A percentile compares a stretch with the other conserved stretches of the same genome.
These are phyloP conservation scores for Neoboletus brunneissimus DNA, from an alignment of 768 basidiomycete species.

Conservation along the genomic window DNA sequence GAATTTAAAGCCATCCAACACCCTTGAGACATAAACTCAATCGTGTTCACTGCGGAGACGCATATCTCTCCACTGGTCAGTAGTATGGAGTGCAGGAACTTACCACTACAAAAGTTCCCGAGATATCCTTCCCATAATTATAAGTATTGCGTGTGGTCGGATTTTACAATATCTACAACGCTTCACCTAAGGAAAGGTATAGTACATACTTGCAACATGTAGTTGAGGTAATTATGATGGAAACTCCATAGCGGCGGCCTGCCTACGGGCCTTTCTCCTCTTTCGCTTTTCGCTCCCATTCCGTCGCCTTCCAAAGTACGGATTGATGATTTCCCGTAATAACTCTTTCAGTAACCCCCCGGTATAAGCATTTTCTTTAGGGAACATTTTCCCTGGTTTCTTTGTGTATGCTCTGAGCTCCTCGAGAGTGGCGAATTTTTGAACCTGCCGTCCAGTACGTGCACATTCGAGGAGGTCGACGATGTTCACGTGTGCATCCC, in stretches of 20 bases:
- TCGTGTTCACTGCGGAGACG: too few species aligned
- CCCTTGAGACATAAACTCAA: too few species aligned
- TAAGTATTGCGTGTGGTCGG: background rate
- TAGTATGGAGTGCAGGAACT: background rate
- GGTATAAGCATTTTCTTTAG: conserved; percentile 22
- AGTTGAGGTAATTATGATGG: background rate
- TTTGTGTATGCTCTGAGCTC: conserved; percentile 29
- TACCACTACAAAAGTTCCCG: too few species aligned
- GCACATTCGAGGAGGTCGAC: conserved; percentile 30
- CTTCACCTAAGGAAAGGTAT: background rate
- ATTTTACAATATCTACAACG: background rate
- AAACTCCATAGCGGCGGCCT: background rate
- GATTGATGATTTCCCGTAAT: conserved; percentile 28
- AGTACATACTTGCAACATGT: background rate
- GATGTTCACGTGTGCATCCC: conserved; percentile 34
- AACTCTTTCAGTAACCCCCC: conserved; percentile 32
- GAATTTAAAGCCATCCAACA: too few species aligned
- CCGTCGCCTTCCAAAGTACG: conserved; percentile 14
- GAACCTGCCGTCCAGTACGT: conserved; percentile 16
- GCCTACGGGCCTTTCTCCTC: conserved; percentile 13
- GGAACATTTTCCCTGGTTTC: conserved; percentile 22
- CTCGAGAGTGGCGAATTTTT: conserved; percentile 22
- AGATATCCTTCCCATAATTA: background rate
- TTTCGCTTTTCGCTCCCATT: conserved; percentile 21
- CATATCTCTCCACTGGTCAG: too few species aligned